Base-by-base conservation (phyloP, 208 protist species). In the Naegleria gruberi region DNA sequence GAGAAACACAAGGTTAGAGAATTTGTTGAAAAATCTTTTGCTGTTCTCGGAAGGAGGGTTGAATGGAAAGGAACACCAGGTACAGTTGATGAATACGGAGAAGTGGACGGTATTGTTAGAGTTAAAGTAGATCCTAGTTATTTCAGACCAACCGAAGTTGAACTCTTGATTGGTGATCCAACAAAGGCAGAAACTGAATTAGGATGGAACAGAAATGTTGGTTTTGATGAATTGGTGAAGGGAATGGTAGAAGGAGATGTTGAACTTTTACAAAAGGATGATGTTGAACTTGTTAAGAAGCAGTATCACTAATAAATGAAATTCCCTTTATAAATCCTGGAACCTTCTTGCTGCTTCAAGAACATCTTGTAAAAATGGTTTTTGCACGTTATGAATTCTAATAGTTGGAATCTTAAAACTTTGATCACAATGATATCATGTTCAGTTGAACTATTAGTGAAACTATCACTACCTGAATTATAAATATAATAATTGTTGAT, bases 111-210 rank as follows among this genome's bases (percentile, higher is more conserved):
- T 43, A 89, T 89, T 15, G 57, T 90, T 4, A 87, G 95, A 57
- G 94, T 98, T 30, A 51, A 90, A 19, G 91, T 98, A n/a, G 95
- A 97, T 91, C 87, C 90, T 17, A 88, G 90, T 42, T 98, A 98
- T 91, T 99, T 98, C 95, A 94, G 97, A 74, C 97, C 97, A 55
- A 96, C 96, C 19, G 97, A 99, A 92, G 97, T 99, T 41, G 97
- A 98, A 41, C 93, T 96, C 23, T 94, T 99, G 4, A 92, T 98
- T 7, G 97, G 97, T 87, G 92, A 98, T 92, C 94, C 97, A n/a
- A 94, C 93, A 89, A 98, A 98, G 91, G 97, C 97, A 46, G 94
- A 96, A 74, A 95, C 94, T 12, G 93, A 97, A 91, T 96, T 99
- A 55, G 94, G 94, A 73, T 99, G 98, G 96, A 83, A 77, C 37